phyloP scores from a whole-genome alignment of 352 stramenopile species.

The Phytopythium cucurbitacearum region DNA sequence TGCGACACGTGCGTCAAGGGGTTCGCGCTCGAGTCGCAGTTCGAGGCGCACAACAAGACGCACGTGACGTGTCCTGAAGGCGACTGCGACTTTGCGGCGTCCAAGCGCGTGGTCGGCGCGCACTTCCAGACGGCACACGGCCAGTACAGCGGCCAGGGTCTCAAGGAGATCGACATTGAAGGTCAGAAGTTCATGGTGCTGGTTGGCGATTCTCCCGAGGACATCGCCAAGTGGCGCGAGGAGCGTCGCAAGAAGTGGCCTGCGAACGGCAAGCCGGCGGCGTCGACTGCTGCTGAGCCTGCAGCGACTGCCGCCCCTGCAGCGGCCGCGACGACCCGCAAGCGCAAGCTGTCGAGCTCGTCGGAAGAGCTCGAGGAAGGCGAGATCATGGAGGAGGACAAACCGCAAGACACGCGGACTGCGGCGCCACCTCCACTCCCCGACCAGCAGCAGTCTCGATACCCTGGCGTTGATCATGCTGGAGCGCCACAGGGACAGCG shows the following conservation, averaged over 20 bases:
- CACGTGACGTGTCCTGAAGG: constrained; percentile 56
- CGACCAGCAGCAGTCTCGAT: neutral
- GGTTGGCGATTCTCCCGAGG: constrained; percentile 72
- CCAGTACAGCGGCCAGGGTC: constrained; percentile 56
- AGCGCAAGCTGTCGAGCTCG: constrained; percentile 47
- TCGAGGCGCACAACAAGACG: constrained; percentile 62
- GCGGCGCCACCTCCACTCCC: constrained; percentile 7
- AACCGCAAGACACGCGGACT: constrained; percentile 17
- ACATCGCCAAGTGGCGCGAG: constrained; percentile 76
- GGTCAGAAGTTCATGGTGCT: constrained; percentile 87
- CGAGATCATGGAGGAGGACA: constrained; percentile 43
- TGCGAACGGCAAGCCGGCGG: constrained; percentile 8
- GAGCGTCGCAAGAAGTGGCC: constrained; percentile 74
- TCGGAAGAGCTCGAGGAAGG: constrained; percentile 55
- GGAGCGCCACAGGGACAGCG: no score
- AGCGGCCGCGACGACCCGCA: constrained; percentile 10
- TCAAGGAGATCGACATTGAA: constrained; percentile 84
- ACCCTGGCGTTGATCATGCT: no score
- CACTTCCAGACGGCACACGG: constrained; percentile 71
- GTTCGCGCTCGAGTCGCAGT: constrained; percentile 67
- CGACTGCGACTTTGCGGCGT: constrained; percentile 64
- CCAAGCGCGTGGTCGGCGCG: constrained; percentile 67
- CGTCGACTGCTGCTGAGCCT: constrained; percentile 2
- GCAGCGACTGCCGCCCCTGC: neutral
- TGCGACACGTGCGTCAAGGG: constrained; percentile 73